Percentiles rank a stretch among this genome's conserved stretches.
Evolutionary conservation across 805 yeast species (phyloP).

Genomic region (Crinitomyces ghanaensis): DNA sequence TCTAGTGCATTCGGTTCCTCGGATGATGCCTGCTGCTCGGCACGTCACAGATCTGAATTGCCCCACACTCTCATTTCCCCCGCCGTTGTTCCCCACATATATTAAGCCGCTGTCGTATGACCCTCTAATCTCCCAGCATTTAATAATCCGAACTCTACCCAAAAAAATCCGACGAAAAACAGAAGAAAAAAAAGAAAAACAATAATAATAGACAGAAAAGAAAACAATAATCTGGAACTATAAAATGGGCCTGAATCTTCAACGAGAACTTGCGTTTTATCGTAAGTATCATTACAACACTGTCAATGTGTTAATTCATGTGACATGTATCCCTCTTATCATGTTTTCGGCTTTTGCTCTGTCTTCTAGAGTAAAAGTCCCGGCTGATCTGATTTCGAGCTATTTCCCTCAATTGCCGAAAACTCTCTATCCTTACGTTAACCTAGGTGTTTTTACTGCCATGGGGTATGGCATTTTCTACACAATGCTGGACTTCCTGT

Average conservation of each 20-base stretch:
- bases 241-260: slow-evolving; percentile 24
- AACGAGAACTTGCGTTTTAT: slow-evolving; percentile 52
- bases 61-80: too few species aligned
- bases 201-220: too few species aligned
- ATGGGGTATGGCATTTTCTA: slow-evolving; percentile 48
- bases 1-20: too few species aligned
- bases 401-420: slow-evolving; percentile 8
- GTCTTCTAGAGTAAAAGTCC: slow-evolving; percentile 21
- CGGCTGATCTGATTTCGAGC: slow-evolving; percentile 7
- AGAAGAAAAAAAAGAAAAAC: too few species aligned
- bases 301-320: slow-evolving; percentile 63
- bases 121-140: too few species aligned
- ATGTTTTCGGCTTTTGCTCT: slow-evolving; percentile 42
- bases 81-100: too few species aligned
- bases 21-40: too few species aligned
- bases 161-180: too few species aligned
- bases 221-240: not conserved
- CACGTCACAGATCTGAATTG: too few species aligned
- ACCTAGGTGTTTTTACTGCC: slow-evolving; percentile 38
- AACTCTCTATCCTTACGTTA: slow-evolving; percentile 20
- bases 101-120: too few species aligned
- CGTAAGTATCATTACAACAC: slow-evolving; percentile 33
- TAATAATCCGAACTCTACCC: too few species aligned
- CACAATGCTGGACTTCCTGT: slow-evolving; percentile 39
- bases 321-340: slow-evolving; percentile 71